These are phyloP conservation scores for Aspergillus saccharolyticus DNA, from an alignment of 495 filamentous ascomycete genomes.

Conservation along the genomic window DNA sequence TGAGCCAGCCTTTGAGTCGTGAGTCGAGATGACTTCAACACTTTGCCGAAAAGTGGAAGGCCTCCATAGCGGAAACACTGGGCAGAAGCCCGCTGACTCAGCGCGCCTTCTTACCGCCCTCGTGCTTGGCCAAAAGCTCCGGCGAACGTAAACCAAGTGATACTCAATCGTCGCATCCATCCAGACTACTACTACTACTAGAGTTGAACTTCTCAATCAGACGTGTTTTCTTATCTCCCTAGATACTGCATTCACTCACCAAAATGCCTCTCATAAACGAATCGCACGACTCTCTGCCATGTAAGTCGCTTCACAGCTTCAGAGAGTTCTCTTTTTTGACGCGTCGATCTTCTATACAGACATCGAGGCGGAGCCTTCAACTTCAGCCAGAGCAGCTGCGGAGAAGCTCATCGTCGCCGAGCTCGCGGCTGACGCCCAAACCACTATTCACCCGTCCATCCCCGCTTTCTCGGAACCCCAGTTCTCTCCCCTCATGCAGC, in stretches of 20 bases:
- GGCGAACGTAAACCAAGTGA: not conserved
- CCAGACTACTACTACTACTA: not conserved
- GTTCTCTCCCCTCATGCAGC: conserved; percentile 58
- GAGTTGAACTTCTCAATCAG: no score
- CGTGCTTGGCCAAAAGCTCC: not conserved
- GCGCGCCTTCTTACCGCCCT: not conserved
- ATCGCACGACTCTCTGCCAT: conserved; percentile 80
- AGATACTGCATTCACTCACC: not conserved
- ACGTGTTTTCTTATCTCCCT: no score
- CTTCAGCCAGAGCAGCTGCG: conserved; percentile 51
- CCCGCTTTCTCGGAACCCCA: conserved; percentile 31
- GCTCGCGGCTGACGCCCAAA: conserved; percentile 43
- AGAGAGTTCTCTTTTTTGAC: not conserved
- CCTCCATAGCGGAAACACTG: not conserved
- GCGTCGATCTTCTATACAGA: conserved; percentile 43
- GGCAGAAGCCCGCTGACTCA: not conserved
- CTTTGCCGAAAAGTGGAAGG: no score
- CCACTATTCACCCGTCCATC: conserved; percentile 37
- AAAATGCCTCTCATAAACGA: conserved; percentile 66
- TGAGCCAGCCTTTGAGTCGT: not conserved
- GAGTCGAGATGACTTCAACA: no score
- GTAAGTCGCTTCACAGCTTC: conserved; percentile 40
- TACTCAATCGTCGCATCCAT: not conserved
- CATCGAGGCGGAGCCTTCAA: conserved; percentile 64
- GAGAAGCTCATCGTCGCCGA: conserved; percentile 62